A percentile compares a stretch with the other conserved stretches of the same genome.
Evolutionary conservation across 805 yeast genomes (phyloP).

Genomic region (Zygosaccharomyces siamensis): DNA sequence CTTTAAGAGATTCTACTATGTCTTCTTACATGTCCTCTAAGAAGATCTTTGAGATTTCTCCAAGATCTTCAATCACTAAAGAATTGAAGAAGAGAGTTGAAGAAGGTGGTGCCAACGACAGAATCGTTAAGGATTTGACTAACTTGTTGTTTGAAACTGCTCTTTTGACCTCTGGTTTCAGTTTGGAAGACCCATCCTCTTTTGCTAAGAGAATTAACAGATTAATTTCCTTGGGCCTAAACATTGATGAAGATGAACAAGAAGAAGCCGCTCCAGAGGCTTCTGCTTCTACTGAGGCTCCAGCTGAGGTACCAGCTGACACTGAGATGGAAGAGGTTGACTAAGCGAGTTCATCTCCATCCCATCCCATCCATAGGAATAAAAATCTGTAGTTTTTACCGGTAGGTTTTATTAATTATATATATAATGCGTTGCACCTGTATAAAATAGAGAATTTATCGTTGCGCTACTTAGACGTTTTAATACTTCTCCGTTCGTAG

Average conservation of each 20-base stretch:
- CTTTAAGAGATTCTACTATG: constrained; percentile 97
- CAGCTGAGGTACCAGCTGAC: constrained; percentile 68
- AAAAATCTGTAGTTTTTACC: not conserved
- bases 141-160: constrained; percentile 97
- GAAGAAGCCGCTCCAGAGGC: constrained; percentile 30
- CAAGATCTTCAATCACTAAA: constrained; percentile 89
- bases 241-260: constrained; percentile 87
- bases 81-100: constrained; percentile 97
- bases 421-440: constrained; percentile 14
- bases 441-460: constrained; percentile 11
- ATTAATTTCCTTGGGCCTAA: constrained; percentile 94
- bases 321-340: constrained; percentile 99
- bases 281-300: constrained; percentile 36
- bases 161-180: constrained; percentile 95
- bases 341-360: constrained; percentile 38
- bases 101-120: constrained; percentile 95
- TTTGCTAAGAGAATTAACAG: constrained; percentile 98
- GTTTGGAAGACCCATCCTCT: constrained; percentile 96
- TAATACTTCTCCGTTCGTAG: not conserved
- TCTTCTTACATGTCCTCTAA: constrained; percentile 99
- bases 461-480: not conserved
- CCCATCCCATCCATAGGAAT: not conserved
- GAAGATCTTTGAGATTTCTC: constrained; percentile 98
- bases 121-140: constrained; percentile 97
- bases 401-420: not conserved